These are phyloP conservation scores for Suhomyces tanzawaensis DNA, from an alignment of 805 yeast genomes.

Conservation along the genomic window DNA sequence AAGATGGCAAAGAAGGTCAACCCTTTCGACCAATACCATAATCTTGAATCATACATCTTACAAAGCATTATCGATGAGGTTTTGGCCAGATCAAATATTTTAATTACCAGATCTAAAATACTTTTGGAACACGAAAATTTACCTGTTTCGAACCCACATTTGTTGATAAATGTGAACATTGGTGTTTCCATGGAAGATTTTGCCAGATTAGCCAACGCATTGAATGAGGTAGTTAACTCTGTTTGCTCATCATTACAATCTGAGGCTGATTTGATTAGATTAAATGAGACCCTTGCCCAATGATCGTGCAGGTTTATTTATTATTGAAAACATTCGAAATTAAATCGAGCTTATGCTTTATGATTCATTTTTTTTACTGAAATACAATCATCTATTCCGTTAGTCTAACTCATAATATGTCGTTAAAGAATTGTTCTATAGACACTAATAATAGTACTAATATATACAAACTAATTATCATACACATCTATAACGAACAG, in stretches of 20 bases:
- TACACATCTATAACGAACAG: not conserved
- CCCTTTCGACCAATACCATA: slow-evolving; percentile 42
- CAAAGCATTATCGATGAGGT: slow-evolving; percentile 64
- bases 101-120: slow-evolving; percentile 62
- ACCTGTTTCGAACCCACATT: slow-evolving; percentile 47
- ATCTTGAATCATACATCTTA: slow-evolving; percentile 57
- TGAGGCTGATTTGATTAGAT: slow-evolving; percentile 23
- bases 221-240: slow-evolving; percentile 21
- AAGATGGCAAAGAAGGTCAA: slow-evolving; percentile 42
- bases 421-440: slow-evolving; percentile 1
- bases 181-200: slow-evolving; percentile 30
- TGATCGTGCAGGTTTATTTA: not conserved
- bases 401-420: not conserved
- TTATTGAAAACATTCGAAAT: not conserved
- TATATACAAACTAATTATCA: not conserved
- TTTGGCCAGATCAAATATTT: slow-evolving; percentile 49
- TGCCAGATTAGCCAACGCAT: slow-evolving; percentile 19
- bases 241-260: slow-evolving; percentile 12
- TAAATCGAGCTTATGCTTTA: not conserved
- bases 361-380: not conserved
- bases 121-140: slow-evolving; percentile 72
- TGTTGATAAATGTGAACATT: slow-evolving; percentile 30
- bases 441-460: slow-evolving; percentile 2
- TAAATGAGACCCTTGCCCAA: slow-evolving; percentile 17
- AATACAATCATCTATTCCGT: not conserved